Evolutionary conservation across 2,329 filamentous ascomycete species (phyloP), one percentile per base, ranked within the genome.

Genomic region (Orbilia brochopaga): DNA sequence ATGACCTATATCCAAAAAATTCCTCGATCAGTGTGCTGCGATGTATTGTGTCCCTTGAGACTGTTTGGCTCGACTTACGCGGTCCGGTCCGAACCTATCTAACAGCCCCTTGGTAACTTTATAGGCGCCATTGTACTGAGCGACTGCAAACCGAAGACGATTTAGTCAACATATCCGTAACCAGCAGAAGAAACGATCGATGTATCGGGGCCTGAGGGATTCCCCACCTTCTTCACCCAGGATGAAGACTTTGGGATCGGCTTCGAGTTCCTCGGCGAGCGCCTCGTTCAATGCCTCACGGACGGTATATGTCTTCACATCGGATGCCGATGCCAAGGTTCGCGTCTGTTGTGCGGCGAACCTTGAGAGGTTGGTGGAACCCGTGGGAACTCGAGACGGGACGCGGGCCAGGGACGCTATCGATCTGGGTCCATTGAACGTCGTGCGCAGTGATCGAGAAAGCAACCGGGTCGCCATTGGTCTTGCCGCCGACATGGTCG

Each of bases 21-120:
- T 21, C 24, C 2, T 10, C 37, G 32, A 32, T 59, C 17, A 59
- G 24, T 48, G 32, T 35, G 32, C 53, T n/a, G 17, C 7, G 30
- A 35, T 52, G 11, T 8, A 13, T 24, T 8, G 17, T 7, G 23
- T 48, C 8, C 8, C 6, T 3, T 5, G 7, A n/a, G 52, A 15
- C 30, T 19, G 35, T 17, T 24, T 23, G n/a, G 15, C 23, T 42
- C 40, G 11, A 57, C 60, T 52, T 54, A 74, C 73, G 80, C 94
- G 87, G 86, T 93, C 95, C 74, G 96, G 92, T 78, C 94, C 94
- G 81, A 99, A 99, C 78, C 93, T 90, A 83, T 99, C 94, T 78
- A 97, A 82, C 75, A 99, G 87, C 77, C 94, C 94, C 85, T 96
- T 97, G 79, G 94, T 99, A 80, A 99, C 93, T 84, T 99, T 99